These are phyloP conservation scores for Alternaria ventricosa DNA, from an alignment of 2,329 filamentous ascomycete genomes.

Conservation along the genomic window DNA sequence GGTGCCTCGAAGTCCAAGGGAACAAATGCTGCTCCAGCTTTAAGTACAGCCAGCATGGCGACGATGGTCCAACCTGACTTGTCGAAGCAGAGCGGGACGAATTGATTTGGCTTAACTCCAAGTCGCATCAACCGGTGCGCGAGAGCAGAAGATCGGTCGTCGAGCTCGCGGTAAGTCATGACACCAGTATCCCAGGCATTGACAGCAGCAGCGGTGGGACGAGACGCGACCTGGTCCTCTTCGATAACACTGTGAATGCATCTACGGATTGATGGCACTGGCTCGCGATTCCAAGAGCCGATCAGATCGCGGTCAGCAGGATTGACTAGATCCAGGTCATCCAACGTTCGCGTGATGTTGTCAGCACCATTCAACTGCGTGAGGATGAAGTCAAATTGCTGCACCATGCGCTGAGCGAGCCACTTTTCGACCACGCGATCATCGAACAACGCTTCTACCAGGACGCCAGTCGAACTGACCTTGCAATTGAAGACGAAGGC, in stretches of 20 bases:
- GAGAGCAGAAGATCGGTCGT: conserved; percentile 33
- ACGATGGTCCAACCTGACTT: conserved; percentile 45
- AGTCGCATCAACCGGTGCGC: conserved; percentile 31
- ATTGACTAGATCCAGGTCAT: conserved; percentile 32
- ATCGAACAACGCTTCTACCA: conserved; percentile 42
- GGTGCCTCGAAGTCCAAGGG: conserved; percentile 49
- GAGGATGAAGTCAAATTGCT: conserved; percentile 40
- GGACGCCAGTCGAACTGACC: conserved; percentile 24
- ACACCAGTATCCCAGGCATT: conserved; percentile 38
- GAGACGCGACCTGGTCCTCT: conserved; percentile 27
- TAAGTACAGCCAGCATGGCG: conserved; percentile 47
- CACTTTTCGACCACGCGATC: conserved; percentile 34
- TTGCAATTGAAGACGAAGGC: conserved; percentile 44
- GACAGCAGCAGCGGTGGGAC: conserved; percentile 30
- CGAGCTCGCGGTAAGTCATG: conserved; percentile 38
- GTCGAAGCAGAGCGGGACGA: conserved; percentile 47
- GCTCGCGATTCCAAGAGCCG: conserved; percentile 32
- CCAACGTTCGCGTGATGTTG: conserved; percentile 15
- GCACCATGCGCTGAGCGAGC: conserved; percentile 35
- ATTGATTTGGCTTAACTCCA: conserved; percentile 32
- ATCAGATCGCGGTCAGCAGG: conserved; percentile 26
- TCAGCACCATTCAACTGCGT: conserved; percentile 27
- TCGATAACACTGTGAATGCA: conserved; percentile 40
- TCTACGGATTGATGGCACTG: conserved; percentile 29
- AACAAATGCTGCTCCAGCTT: conserved; percentile 46